Base-by-base conservation (phyloP, 2,329 filamentous ascomycete species). In the Macroventuria anomochaeta region DNA sequence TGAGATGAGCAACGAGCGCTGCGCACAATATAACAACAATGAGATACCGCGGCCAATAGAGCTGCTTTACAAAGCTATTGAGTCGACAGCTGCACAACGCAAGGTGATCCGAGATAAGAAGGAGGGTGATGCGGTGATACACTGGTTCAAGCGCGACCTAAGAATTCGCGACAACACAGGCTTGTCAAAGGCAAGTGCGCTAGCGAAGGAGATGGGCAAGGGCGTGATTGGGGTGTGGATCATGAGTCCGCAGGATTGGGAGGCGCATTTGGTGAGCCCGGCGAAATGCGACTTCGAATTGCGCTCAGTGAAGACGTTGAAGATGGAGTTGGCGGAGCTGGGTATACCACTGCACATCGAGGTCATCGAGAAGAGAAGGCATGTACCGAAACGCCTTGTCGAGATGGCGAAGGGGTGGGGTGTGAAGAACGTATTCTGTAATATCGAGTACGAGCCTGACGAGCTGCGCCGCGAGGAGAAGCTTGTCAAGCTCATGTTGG, bases 361-460 rank as follows among this genome's bases (percentile, higher is more conserved):
- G 72, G 90, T 85, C 0, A 81, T 91, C 6, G 81, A 86, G 46
- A 83, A 85, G 64, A 80, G 92, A 28, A 87, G 81, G 58, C 74
- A 80, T 1, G 79, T 95, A 0, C 83, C 87, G 0, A 72, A 71
- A 1, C 79, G 86, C 3, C 79, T 96, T 8, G 63, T 89, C 2
- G 82, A 87, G 44, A 76, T 93, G 33, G 84, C 89, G 70, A 77
- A 84, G 25, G 77, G 85, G 56, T 96, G 91, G 91, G 84, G 84
- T 0, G 88, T 85, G 0, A 87, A 81, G 41, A 89, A 95, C 65
- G 61, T 96, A 2, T 96, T 86, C 65, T 86, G 89, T 40, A 96
- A 96, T 68, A 85, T 92, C 52, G 92, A 96, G 71, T 96, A 96
- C 66, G 93, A 96, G 72, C 91, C 96, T 0, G 93, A 97, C 68